Percentiles rank a stretch among this genome's conserved stretches.
These are phyloP conservation scores for Amanita exitialis DNA, from an alignment of 768 basidiomycete genomes.

Conservation along the genomic window DNA sequence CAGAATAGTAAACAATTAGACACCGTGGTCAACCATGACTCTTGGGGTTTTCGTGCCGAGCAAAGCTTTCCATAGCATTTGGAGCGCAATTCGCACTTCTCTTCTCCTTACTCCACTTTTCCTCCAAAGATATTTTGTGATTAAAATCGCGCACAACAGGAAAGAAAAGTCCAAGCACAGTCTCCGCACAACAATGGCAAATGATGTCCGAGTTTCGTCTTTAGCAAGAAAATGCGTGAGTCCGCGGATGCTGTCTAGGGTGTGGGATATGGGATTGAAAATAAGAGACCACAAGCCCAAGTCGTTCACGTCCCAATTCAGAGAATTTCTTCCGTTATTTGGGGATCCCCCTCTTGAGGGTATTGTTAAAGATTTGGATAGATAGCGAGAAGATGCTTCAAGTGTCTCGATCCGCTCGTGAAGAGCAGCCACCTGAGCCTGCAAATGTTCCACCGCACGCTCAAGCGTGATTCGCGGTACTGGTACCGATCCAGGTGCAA, in stretches of 20 bases:
- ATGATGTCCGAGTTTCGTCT: conserved; percentile 53
- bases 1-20: conserved; percentile 16
- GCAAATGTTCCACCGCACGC: conserved; percentile 69
- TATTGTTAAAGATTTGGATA: conserved; percentile 27
- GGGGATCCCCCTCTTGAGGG: conserved; percentile 32
- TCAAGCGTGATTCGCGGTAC: conserved; percentile 51
- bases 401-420: conserved; percentile 73
- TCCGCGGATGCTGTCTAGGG: conserved; percentile 36
- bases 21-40: conserved; percentile 40
- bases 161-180: conserved; percentile 75
- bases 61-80: conserved; percentile 62
- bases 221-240: conserved; percentile 48
- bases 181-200: conserved; percentile 58
- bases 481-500: conserved; percentile 27
- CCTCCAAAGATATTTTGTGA: conserved; percentile 52
- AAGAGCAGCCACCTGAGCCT: conserved; percentile 73
- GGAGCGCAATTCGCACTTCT: conserved; percentile 58
- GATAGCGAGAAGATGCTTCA: conserved; percentile 30
- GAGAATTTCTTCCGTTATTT: conserved; percentile 19
- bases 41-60: conserved; percentile 40
- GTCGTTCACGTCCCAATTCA: conserved; percentile 66
- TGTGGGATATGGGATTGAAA: conserved; percentile 50
- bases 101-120: conserved; percentile 57
- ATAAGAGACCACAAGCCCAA: conserved; percentile 78
- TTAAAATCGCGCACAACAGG: conserved; percentile 50